These are phyloP conservation scores for Phoma herbarum DNA, from an alignment of 2,329 filamentous ascomycete genomes.

Conservation along the genomic window DNA sequence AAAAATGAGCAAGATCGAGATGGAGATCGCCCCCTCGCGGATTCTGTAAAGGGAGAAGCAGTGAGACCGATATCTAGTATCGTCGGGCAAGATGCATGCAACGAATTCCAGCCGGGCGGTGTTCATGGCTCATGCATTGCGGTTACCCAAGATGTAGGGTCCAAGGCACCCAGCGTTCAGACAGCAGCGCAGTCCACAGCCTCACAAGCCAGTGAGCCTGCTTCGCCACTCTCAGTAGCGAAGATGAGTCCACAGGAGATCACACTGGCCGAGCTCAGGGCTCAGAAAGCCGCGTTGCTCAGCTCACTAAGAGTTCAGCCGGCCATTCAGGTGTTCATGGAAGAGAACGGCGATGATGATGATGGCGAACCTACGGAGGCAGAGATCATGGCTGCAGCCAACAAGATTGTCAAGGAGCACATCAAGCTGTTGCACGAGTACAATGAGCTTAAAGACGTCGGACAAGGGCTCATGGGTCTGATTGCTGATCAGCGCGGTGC, in stretches of 20 bases:
- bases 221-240: background rate
- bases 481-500: conserved; percentile 71
- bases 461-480: conserved; percentile 70
- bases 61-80: background rate
- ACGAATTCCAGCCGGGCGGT: background rate
- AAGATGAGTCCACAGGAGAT: conserved; percentile 53
- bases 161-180: background rate
- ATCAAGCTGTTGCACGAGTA: conserved; percentile 73
- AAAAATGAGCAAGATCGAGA: background rate
- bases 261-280: conserved; percentile 58
- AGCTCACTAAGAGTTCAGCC: conserved; percentile 41
- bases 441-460: conserved; percentile 76
- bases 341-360: conserved; percentile 30
- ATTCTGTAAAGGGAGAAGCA: background rate
- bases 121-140: background rate
- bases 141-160: no score
- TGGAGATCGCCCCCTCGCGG: background rate
- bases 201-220: conserved; percentile 4
- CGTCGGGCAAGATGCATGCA: background rate
- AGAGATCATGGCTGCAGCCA: conserved; percentile 55
- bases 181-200: background rate
- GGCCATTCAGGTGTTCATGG: conserved; percentile 47
- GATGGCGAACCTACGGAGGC: conserved; percentile 40
- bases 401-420: conserved; percentile 66
- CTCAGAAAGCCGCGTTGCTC: conserved; percentile 52